Percentiles rank a stretch among this genome's conserved stretches.
Conservation (phyloP, 306 rosid species). For the Gastrolobium bilobum region DNA sequence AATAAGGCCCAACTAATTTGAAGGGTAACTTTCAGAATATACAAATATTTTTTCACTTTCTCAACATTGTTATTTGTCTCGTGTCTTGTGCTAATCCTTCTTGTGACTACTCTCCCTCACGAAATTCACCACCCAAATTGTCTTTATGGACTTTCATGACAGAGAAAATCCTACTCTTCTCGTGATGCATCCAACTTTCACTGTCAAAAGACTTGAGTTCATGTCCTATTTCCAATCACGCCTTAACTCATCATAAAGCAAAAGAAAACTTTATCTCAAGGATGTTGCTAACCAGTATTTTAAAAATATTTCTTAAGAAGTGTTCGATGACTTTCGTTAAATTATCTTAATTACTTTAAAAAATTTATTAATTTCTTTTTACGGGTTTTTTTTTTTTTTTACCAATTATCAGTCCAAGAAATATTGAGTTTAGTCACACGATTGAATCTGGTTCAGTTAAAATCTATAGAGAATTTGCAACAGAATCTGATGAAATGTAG, state of each 20-base stretch:
- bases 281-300: neutral
- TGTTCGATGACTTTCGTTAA: neutral
- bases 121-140: constrained; percentile 40
- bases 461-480: too few species aligned
- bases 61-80: constrained; percentile 42
- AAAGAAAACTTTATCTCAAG: neutral
- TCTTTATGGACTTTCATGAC: constrained; percentile 29
- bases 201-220: neutral
- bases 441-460: too few species aligned
- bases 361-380: too few species aligned
- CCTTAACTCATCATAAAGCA: neutral
- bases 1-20: constrained; percentile 8
- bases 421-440: too few species aligned
- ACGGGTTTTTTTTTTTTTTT: too few species aligned
- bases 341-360: too few species aligned
- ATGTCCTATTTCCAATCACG: constrained; percentile 8
- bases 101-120: constrained; percentile 52
- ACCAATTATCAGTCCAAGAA: too few species aligned
- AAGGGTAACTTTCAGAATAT: constrained; percentile 12
- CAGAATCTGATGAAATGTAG: too few species aligned
- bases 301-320: neutral
- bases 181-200: constrained; percentile 40
- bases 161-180: constrained; percentile 34
- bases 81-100: constrained; percentile 43
- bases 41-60: constrained; percentile 21